Evolutionary conservation across 179 eudicot species (phyloP), one percentile per base, ranked within the genome.

Genomic region (Heliamphora pulchella): DNA sequence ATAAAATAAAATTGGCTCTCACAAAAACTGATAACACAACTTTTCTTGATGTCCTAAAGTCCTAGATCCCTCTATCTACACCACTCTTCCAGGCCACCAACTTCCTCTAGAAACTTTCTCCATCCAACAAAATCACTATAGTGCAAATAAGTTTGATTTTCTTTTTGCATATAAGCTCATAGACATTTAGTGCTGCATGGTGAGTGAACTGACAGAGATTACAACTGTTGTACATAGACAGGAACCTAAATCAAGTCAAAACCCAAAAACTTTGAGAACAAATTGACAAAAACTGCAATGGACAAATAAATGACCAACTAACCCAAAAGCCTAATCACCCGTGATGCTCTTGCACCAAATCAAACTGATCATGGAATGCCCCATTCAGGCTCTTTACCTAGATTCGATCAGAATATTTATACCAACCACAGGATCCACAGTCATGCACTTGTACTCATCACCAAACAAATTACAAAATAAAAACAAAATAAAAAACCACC

Each of bases 271-370:
- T 43, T 69, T 15, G 74, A 17, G 31, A 46, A 46, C 31, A 46
- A 70, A 70, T 46, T 2, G 3, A n/a, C n/a, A n/a, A n/a, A n/a
- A n/a, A n/a, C n/a, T n/a, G 17, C 53, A 44, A 17, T 3, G 54
- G 74, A 70, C 31, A 70, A 48, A 18, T 46, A 70, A 70, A 70
- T 70, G 13, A 46, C 55, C 74, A 70, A 15, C 55, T 5, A 70
- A 69, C 22, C 46, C 73, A 69, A 69, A 10, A 44, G 74, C 47
- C 55, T 70, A 13, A 11, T 70, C 39, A 1, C 39, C 17, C 11
- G 9, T 70, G 74, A 70, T 69, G 73, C 53, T 68, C 72, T 47
- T 17, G 6, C 55, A 47, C 55, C 31, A n/a, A 46, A 7, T 47
- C 55, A 15, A 54, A 18, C 15, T 17, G 46, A 44, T 17, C 48